Evolutionary conservation across 176 grass and related monocot genomes (phyloP).

Genomic region (Eremochloa ophiuroides): DNA sequence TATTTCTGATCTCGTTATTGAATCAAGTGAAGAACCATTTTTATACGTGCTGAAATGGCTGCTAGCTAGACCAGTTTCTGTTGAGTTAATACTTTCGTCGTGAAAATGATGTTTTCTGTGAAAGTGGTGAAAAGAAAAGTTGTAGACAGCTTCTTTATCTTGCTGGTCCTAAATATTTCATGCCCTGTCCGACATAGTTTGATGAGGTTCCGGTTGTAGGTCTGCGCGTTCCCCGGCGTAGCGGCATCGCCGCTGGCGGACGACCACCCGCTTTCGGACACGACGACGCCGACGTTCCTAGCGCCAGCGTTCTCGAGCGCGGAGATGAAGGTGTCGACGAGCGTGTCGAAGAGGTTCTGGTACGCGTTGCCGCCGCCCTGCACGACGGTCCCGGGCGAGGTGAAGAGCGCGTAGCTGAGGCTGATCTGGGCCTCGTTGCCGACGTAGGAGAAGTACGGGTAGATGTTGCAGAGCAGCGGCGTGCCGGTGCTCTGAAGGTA

Average conservation of each 20-base stretch:
- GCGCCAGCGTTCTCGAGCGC: conserved; percentile 39
- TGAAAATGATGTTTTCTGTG: too few species aligned
- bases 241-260: conserved; percentile 27
- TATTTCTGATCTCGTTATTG: too few species aligned
- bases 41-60: too few species aligned
- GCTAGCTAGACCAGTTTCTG: too few species aligned
- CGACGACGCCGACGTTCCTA: conserved; percentile 37
- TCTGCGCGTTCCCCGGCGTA: conserved; percentile 34
- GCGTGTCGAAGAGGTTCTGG: conserved; percentile 60
- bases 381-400: conserved; percentile 9
- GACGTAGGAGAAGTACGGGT: conserved; percentile 61
- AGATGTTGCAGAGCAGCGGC: conserved; percentile 52
- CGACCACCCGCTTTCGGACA: conserved; percentile 68
- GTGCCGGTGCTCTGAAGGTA: conserved; percentile 45
- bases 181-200: conserved; percentile 38
- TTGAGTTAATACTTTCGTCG: too few species aligned
- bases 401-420: conserved; percentile 60
- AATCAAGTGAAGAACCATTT: too few species aligned
- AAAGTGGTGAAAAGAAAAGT: too few species aligned
- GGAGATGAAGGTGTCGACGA: conserved; percentile 47
- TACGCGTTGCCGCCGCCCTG: conserved; percentile 46
- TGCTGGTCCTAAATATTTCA: too few species aligned
- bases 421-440: not conserved
- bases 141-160: too few species aligned
- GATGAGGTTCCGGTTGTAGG: conserved; percentile 68